phyloP scores from a whole-genome alignment of 306 rosid genomes.

The Arachis hypogaea region DNA sequence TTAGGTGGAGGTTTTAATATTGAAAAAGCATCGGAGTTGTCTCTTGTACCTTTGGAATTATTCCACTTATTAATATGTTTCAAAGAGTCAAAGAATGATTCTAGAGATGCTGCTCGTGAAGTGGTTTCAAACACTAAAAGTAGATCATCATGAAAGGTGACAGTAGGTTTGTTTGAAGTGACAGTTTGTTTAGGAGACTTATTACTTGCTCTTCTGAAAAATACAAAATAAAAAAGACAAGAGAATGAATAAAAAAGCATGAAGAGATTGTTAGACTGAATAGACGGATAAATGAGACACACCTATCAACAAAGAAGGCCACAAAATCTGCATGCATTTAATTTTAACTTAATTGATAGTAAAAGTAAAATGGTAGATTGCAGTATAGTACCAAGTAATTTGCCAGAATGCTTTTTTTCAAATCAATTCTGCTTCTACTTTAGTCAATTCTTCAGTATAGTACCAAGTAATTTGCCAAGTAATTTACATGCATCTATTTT shows the following conservation, averaged over 20 bases:
- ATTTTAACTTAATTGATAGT: background rate
- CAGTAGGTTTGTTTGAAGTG: conserved; percentile 40
- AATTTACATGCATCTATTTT: too few species aligned
- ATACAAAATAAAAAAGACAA: background rate
- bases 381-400: conserved; percentile 1
- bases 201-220: conserved; percentile 36
- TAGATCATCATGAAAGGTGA: conserved; percentile 59
- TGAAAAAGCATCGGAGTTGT: conserved; percentile 45
- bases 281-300: background rate
- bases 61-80: conserved; percentile 51
- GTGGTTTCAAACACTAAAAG: conserved; percentile 64
- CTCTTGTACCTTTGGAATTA: conserved; percentile 50
- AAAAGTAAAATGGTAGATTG: background rate
- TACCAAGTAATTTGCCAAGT: too few species aligned
- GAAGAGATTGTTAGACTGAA: conserved; percentile 17
- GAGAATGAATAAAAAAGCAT: background rate
- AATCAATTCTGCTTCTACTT: conserved; percentile 42
- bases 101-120: conserved; percentile 51
- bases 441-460: conserved; percentile 72
- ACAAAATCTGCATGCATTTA: background rate
- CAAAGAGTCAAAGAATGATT: conserved; percentile 53
- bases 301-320: background rate
- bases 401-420: background rate
- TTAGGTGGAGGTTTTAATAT: conserved; percentile 68
- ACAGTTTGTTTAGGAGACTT: conserved; percentile 39